Base-by-base conservation (phyloP, 2,329 filamentous ascomycete species). In the Fusarium cicatricum region DNA sequence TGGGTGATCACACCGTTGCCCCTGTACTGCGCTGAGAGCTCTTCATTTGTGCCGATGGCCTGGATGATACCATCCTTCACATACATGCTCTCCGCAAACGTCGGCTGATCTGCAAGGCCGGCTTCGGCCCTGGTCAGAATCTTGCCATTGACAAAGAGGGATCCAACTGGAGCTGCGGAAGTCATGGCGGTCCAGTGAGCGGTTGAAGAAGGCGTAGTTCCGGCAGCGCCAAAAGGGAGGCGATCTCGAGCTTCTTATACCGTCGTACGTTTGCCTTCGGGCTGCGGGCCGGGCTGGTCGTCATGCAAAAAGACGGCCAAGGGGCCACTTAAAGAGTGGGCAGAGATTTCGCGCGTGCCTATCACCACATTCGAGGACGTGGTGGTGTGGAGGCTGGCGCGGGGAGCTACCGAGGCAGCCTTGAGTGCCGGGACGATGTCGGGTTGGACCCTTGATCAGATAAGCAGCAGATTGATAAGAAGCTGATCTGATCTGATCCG, bases 1-100 rank as follows among this genome's bases (percentile, higher is more conserved):
- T 65, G 64, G 1, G 56, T 64, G 11, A 41, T 9, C 14, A 60
- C 34, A 14, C 58, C 44, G 8, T 37, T 37, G 2, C 37, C 29
- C 1, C 49, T 47, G 19, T 53, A 42, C 11, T 62, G 65, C 4
- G 72, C 74, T 2, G 60, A 45, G 1, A 69, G 42, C 1, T 74
- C 69, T 0, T 66, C 55, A 5, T 64, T 63, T 5, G 72, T 59
- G 6, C 75, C 75, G 47, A 77, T 64, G 23, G 73, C 69, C 11
- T 68, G 60, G 46, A 77, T 74, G 33, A 69, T 44, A 15, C 74
- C 74, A 47, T 73, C 67, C 47, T 68, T 60, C 29, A 77, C 63
- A 33, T 75, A 66, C 65, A 77, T 71, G 56, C 71, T 67, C 23
- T 70, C 65, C 2, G 65, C 68, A 52, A 74, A 74, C 21, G 60